Evolutionary conservation across 2,329 filamentous ascomycete genomes (phyloP).

Genomic region (Aspergillus fumigatiaffinis): DNA sequence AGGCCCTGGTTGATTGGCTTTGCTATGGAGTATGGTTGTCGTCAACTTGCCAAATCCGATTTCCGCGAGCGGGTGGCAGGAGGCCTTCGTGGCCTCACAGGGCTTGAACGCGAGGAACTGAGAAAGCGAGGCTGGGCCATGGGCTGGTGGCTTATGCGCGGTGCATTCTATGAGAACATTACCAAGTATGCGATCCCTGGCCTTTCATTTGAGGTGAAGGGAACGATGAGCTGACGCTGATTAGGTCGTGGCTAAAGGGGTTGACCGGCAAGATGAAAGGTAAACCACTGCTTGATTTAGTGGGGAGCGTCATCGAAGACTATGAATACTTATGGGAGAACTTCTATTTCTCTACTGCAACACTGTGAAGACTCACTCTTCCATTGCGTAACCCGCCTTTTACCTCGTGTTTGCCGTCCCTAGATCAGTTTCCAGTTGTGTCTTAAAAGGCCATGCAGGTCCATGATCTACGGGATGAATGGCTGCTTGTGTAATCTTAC

Average conservation of each 20-base stretch:
- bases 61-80: conserved; percentile 61
- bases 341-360: conserved; percentile 80
- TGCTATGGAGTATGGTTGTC: conserved; percentile 77
- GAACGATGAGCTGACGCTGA: conserved; percentile 21
- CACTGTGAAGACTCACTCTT: conserved; percentile 29
- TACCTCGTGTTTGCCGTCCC: conserved; percentile 9
- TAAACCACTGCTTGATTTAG: conserved; percentile 72
- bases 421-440: background rate
- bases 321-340: conserved; percentile 98
- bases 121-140: conserved; percentile 82
- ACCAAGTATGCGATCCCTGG: conserved; percentile 54
- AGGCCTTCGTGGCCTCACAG: conserved; percentile 71
- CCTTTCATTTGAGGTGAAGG: background rate
- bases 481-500: background rate
- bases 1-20: conserved; percentile 86
- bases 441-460: background rate
- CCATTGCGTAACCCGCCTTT: background rate
- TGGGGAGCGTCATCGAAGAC: conserved; percentile 84
- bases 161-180: conserved; percentile 93
- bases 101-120: conserved; percentile 86
- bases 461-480: background rate
- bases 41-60: conserved; percentile 73
- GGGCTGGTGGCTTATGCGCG: conserved; percentile 94
- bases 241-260: conserved; percentile 60
- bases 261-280: conserved; percentile 67